Evolutionary conservation across 768 basidiomycete species (phyloP).

Genomic region (Rhodotorula sphaerocarpa): DNA sequence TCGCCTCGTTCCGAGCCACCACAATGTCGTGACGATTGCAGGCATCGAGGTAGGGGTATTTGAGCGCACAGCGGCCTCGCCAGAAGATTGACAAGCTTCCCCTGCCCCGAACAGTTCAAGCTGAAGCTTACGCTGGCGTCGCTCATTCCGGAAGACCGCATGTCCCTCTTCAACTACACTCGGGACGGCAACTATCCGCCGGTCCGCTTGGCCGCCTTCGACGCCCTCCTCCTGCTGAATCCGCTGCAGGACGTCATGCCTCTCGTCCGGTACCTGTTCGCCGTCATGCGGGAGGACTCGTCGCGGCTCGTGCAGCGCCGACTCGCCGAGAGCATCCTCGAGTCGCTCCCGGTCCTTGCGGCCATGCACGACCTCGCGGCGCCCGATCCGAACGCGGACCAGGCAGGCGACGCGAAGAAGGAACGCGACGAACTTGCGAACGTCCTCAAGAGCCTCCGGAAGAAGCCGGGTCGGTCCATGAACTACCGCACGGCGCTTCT

Average conservation of each 20-base stretch:
- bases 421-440: slow-evolving; percentile 46
- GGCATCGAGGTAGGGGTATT: slow-evolving; percentile 64
- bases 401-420: slow-evolving; percentile 54
- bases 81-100: no score
- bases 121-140: slow-evolving; percentile 67
- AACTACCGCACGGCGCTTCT: slow-evolving; percentile 67
- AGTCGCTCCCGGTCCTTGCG: slow-evolving; percentile 74
- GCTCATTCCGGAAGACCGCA: slow-evolving; percentile 66
- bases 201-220: slow-evolving; percentile 86
- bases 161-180: slow-evolving; percentile 76
- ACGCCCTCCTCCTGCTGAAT: slow-evolving; percentile 73
- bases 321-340: slow-evolving; percentile 74
- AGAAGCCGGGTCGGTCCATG: slow-evolving; percentile 72
- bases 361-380: slow-evolving; percentile 78
- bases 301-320: slow-evolving; percentile 75
- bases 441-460: slow-evolving; percentile 77
- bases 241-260: slow-evolving; percentile 62
- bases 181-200: slow-evolving; percentile 88
- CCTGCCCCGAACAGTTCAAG: no score
- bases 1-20: slow-evolving; percentile 82
- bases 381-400: slow-evolving; percentile 44
- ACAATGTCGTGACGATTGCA: slow-evolving; percentile 86
- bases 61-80: neutral
- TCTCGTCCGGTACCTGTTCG: slow-evolving; percentile 74
- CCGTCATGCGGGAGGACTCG: slow-evolving; percentile 75